Conservation (phyloP, 352 stramenopile genomes). For the Globisporangium viniferum region DNA sequence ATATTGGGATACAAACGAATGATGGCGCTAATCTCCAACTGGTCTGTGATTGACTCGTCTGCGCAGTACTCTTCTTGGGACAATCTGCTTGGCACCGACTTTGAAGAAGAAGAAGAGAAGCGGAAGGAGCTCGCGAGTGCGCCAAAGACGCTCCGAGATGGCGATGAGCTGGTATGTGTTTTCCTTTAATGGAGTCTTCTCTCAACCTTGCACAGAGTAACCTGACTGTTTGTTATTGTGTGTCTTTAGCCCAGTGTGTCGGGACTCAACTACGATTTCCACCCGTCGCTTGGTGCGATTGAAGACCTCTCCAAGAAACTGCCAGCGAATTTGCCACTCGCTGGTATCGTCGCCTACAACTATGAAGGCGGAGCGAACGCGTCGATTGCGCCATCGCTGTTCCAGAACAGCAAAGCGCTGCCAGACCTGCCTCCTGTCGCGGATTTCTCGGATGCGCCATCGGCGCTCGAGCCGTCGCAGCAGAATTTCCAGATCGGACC, state of each 20-base stretch:
- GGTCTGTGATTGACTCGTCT: neutral
- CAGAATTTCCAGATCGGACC: conserved; percentile 64
- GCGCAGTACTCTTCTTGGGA: conserved; percentile 85
- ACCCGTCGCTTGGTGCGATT: conserved; percentile 60
- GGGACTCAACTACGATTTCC: conserved; percentile 79
- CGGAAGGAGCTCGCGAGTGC: conserved; percentile 78
- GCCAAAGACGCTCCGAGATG: conserved; percentile 75
- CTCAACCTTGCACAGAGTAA: neutral
- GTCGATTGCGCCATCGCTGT: conserved; percentile 82
- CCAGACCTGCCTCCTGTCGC: conserved; percentile 63
- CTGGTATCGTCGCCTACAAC: conserved; percentile 78
- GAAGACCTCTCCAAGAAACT: conserved; percentile 73
- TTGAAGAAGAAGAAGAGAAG: conserved; percentile 86
- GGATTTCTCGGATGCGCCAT: conserved; percentile 63
- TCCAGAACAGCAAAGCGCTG: conserved; percentile 68
- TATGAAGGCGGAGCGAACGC: conserved; percentile 61
- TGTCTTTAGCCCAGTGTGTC: conserved; percentile 46
- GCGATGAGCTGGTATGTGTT: conserved; percentile 67
- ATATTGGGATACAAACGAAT: neutral
- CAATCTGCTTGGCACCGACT: conserved; percentile 82
- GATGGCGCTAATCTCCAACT: neutral
- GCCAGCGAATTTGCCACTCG: conserved; percentile 72
- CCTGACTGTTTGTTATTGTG: neutral
- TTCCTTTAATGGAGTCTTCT: neutral
- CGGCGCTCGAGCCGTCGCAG: conserved; percentile 54